Conservation (phyloP, 345 rosid genomes). For the Gossypium turneri region DNA sequence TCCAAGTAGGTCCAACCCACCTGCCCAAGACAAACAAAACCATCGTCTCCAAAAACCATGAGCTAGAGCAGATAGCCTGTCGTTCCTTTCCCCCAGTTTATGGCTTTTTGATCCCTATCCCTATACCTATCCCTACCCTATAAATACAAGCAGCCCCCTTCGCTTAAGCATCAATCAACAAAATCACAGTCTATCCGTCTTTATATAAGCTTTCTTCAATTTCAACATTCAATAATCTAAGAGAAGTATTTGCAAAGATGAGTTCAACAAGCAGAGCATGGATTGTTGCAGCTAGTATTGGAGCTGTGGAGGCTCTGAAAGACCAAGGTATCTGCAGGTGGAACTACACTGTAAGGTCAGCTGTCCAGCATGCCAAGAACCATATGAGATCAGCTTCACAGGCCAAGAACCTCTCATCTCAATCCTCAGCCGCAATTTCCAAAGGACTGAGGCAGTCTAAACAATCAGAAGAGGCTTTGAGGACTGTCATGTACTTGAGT, state of each 20-base stretch:
- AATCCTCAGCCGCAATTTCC: conserved; percentile 26
- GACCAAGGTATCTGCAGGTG: conserved; percentile 60
- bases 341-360: conserved; percentile 42
- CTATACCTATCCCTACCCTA: not conserved
- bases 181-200: not conserved
- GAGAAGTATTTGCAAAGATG: conserved; percentile 21
- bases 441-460: not conserved
- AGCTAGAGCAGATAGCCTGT: not conserved
- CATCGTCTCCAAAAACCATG: not conserved
- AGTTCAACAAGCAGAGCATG: conserved; percentile 49
- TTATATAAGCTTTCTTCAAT: not conserved
- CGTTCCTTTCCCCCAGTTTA: not conserved
- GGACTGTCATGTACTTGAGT: conserved; percentile 52
- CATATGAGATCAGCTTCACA: conserved; percentile 36
- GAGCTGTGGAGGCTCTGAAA: conserved; percentile 58
- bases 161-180: not conserved
- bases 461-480: conserved; percentile 44
- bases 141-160: not conserved
- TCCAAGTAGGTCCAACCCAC: not conserved
- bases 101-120: not conserved
- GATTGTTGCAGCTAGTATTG: conserved; percentile 45
- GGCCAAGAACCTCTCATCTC: conserved; percentile 40
- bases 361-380: conserved; percentile 43
- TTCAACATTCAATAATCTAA: not conserved
- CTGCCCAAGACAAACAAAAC: not conserved